phyloP scores from a whole-genome alignment of 2,329 filamentous ascomycete genomes.

The Alternaria ethzedia region DNA sequence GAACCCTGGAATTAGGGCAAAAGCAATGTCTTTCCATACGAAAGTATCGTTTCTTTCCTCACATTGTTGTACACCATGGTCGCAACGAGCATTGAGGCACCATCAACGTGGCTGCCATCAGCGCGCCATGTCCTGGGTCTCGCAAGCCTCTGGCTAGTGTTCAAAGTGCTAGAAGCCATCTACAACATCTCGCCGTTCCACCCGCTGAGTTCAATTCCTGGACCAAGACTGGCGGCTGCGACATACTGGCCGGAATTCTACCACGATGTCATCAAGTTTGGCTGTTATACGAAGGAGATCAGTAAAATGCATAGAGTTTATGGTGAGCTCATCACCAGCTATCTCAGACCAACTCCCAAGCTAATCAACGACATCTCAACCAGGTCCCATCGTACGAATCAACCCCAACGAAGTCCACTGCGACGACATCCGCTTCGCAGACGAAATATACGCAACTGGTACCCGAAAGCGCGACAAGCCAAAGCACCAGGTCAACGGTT shows the following conservation, averaged over 20 bases:
- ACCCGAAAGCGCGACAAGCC: slow-evolving; percentile 34
- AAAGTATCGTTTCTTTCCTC: not conserved
- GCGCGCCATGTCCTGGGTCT: slow-evolving; percentile 4
- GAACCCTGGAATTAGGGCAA: not conserved
- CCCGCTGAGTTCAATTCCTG: slow-evolving; percentile 40
- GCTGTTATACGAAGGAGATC: slow-evolving; percentile 44
- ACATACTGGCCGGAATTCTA: slow-evolving; percentile 47
- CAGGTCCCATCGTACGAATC: slow-evolving; percentile 44
- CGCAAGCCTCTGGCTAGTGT: slow-evolving; percentile 19
- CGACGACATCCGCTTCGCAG: slow-evolving; percentile 37
- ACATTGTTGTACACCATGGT: not conserved
- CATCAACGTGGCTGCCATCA: not conserved
- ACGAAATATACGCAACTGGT: slow-evolving; percentile 38
- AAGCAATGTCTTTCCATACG: not conserved
- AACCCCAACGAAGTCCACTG: slow-evolving; percentile 43
- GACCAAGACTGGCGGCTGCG: slow-evolving; percentile 44
- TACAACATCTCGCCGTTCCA: slow-evolving; percentile 38
- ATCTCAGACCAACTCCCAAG: not conserved
- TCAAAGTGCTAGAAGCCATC: slow-evolving; percentile 20
- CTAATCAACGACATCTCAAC: not conserved
- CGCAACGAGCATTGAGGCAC: not conserved
- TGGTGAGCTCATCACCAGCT: slow-evolving; percentile 21
- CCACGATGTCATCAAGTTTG: slow-evolving; percentile 42
- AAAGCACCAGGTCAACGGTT: slow-evolving; percentile 34
- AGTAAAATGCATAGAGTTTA: slow-evolving; percentile 47